Evolutionary conservation across 306 rosid genomes (phyloP).

Genomic region (Astragalus membranaceus): DNA sequence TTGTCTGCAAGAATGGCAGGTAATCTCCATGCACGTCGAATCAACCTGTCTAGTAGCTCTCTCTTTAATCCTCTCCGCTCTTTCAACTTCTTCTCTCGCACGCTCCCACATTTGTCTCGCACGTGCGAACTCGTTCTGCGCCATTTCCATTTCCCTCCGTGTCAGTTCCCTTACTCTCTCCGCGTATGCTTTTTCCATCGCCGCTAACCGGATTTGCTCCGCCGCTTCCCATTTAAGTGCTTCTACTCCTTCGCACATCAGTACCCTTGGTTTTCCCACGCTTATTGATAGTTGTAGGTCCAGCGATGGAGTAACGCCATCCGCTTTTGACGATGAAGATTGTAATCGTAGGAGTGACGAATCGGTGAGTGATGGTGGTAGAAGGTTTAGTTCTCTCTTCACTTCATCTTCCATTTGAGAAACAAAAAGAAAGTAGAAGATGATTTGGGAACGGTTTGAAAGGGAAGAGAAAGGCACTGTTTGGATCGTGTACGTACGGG

Average conservation of each 20-base stretch:
- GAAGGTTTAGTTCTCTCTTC: slow-evolving; percentile 75
- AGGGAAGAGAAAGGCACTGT: slow-evolving; percentile 14
- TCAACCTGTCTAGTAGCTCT: slow-evolving; percentile 55
- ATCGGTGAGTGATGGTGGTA: slow-evolving; percentile 54
- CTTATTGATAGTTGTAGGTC: slow-evolving; percentile 89
- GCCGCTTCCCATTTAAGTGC: slow-evolving; percentile 89
- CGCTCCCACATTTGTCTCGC: slow-evolving; percentile 97
- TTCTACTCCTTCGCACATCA: slow-evolving; percentile 43
- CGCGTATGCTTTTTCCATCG: slow-evolving; percentile 92
- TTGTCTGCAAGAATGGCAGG: slow-evolving; percentile 93
- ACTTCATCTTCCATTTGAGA: slow-evolving; percentile 59
- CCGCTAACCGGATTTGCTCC: slow-evolving; percentile 87
- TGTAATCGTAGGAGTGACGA: slow-evolving; percentile 44
- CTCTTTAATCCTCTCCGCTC: slow-evolving; percentile 76
- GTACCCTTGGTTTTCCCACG: slow-evolving; percentile 33
- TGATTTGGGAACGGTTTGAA: neutral
- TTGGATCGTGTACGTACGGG: neutral
- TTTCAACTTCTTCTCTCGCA: slow-evolving; percentile 77
- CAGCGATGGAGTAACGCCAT: slow-evolving; percentile 33
- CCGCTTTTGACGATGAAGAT: slow-evolving; percentile 31
- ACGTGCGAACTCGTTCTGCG: slow-evolving; percentile 79
- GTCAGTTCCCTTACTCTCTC: slow-evolving; percentile 84
- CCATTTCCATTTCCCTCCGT: slow-evolving; percentile 89
- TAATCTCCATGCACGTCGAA: slow-evolving; percentile 92
- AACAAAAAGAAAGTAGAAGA: neutral